These are phyloP conservation scores for Neonectria hederae DNA, from an alignment of 2,329 filamentous ascomycete genomes.

Conservation along the genomic window DNA sequence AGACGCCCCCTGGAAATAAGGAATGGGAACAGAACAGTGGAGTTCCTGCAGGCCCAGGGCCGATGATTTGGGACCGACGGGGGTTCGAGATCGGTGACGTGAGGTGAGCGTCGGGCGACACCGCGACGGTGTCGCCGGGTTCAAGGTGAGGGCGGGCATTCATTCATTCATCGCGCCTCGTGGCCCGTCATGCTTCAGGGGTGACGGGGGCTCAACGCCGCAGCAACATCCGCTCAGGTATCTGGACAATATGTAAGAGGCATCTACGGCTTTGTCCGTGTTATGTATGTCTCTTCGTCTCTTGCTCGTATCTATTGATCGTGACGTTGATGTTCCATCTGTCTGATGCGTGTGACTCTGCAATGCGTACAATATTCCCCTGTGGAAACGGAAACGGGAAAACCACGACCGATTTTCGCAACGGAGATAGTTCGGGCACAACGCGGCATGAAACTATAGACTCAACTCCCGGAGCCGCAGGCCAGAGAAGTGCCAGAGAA, in stretches of 20 bases:
- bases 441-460: slow-evolving; percentile 30
- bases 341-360: slow-evolving; percentile 3
- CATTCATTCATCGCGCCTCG: background rate
- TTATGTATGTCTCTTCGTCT: background rate
- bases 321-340: background rate
- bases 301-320: background rate
- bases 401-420: background rate
- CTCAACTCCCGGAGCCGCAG: background rate
- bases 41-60: background rate
- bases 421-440: slow-evolving; percentile 38
- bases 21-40: background rate
- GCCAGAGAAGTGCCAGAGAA: slow-evolving; percentile 2
- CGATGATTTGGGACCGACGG: background rate
- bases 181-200: background rate
- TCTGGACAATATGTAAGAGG: background rate
- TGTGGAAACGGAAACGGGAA: slow-evolving; percentile 21
- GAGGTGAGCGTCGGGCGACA: slow-evolving; percentile 1
- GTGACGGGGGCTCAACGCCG: slow-evolving; percentile 20
- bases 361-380: background rate
- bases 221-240: background rate
- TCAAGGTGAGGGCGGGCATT: background rate
- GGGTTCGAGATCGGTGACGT: slow-evolving; percentile 3
- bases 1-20: background rate
- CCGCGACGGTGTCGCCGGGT: slow-evolving; percentile 7
- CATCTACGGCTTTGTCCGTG: too few relatives aligned